These are phyloP conservation scores for Pseudocercospora macadamiae DNA, from an alignment of 2,329 filamentous ascomycete genomes.

Conservation along the genomic window DNA sequence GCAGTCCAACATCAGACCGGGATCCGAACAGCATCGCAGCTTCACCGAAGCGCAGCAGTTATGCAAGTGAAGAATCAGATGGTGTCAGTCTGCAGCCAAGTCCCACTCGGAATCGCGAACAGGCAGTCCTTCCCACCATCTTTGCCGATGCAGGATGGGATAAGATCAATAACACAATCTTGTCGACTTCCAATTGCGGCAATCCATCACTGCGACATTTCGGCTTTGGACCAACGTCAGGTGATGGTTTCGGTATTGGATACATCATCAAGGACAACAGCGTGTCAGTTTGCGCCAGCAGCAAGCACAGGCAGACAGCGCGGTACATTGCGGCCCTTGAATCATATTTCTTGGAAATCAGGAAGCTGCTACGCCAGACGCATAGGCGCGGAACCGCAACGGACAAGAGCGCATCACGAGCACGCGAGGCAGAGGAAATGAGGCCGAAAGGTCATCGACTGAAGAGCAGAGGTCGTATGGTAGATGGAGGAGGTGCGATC, in stretches of 20 bases:
- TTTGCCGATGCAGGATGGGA: conserved; percentile 93
- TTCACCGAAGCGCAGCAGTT: conserved; percentile 59
- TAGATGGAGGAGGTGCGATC: conserved; percentile 44
- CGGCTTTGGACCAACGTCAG: conserved; percentile 92
- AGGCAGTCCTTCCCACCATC: conserved; percentile 67
- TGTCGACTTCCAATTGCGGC: conserved; percentile 98
- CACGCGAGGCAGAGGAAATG: conserved; percentile 63
- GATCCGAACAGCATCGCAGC: conserved; percentile 51
- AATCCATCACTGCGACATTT: conserved; percentile 95
- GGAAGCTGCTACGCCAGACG: conserved; percentile 76
- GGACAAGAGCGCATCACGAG: conserved; percentile 59
- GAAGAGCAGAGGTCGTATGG: conserved; percentile 74
- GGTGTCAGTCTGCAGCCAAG: conserved; percentile 51
- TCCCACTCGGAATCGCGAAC: conserved; percentile 53
- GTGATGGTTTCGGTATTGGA: conserved; percentile 93
- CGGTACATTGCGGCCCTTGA: conserved; percentile 89
- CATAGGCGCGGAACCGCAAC: conserved; percentile 58
- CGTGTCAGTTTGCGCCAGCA: conserved; percentile 88
- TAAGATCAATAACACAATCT: conserved; percentile 88
- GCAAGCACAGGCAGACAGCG: conserved; percentile 90
- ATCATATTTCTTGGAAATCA: conserved; percentile 86
- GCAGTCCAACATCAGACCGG: conserved; percentile 49
- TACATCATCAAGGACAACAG: conserved; percentile 98
- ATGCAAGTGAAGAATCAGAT: conserved; percentile 44
- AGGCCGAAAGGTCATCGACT: conserved; percentile 44